Evolutionary conservation across 352 stramenopile genomes (phyloP).

Genomic region (Pythium aphanidermatum): DNA sequence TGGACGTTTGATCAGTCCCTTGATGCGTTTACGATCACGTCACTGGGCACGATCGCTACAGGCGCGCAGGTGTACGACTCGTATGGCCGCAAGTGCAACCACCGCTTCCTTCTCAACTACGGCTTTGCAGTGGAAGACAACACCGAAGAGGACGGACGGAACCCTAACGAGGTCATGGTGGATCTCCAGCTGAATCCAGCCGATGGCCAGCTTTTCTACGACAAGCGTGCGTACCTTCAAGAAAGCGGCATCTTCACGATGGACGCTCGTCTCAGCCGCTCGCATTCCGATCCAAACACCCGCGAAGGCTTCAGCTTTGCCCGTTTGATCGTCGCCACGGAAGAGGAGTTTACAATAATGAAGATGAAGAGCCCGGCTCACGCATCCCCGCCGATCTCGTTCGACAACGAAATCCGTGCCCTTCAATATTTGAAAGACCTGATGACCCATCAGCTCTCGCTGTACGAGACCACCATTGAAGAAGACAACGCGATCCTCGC

Average conservation of each 20-base stretch:
- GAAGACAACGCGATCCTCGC: slow-evolving; percentile 81
- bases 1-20: slow-evolving; percentile 87
- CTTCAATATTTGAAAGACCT: slow-evolving; percentile 66
- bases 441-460: slow-evolving; percentile 73
- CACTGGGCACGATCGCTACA: slow-evolving; percentile 64
- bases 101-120: slow-evolving; percentile 99
- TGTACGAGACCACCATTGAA: slow-evolving; percentile 84
- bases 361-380: slow-evolving; percentile 74
- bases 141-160: slow-evolving; percentile 96
- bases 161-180: slow-evolving; percentile 96
- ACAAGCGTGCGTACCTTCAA: slow-evolving; percentile 80
- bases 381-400: slow-evolving; percentile 74
- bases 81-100: slow-evolving; percentile 99
- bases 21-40: slow-evolving; percentile 87
- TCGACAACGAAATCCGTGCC: slow-evolving; percentile 79
- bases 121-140: slow-evolving; percentile 99
- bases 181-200: slow-evolving; percentile 61
- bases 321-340: slow-evolving; percentile 75
- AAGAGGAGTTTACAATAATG: slow-evolving; percentile 81
- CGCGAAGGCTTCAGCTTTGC: slow-evolving; percentile 84
- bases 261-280: slow-evolving; percentile 80
- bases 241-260: slow-evolving; percentile 85
- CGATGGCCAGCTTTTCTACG: slow-evolving; percentile 75
- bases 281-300: slow-evolving; percentile 80
- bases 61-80: slow-evolving; percentile 97